Base-by-base conservation (phyloP, 768 basidiomycete species). In the Candolleomyces efflorescens region DNA sequence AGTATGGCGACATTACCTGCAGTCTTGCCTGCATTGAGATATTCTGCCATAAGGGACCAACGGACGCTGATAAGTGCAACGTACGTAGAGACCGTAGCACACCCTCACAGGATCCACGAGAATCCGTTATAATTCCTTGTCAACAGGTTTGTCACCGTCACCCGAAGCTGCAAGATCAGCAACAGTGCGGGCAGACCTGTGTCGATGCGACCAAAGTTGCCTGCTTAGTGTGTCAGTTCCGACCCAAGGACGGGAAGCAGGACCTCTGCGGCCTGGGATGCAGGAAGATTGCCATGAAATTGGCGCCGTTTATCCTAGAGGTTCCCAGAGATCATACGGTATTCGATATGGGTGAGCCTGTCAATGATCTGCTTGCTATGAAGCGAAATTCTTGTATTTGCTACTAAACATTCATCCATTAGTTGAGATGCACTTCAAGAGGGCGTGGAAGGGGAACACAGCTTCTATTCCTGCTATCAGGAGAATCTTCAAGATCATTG, bases 401-500 rank as follows among this genome's bases (percentile, higher is more conserved):
- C 39, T 13, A 18, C 24, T 32, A n/a, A 10, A 49, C 45, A 18
- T 27, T 22, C 18, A 26, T 5, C 41, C 20, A 24, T 18, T 41
- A 72, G 69, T 70, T 46, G 62, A 66, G 43, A 64, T 63, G 27
- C 68, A 68, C 49, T 72, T 72, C 53, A 58, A 63, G 23, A 60
- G 23, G 5, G 59, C 65, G 1, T 72, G 69, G 69, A 68, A 66
- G 43, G 20, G n/a, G 53, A 45, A 24, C 3, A 55, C 61, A 4
- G 44, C 54, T 26, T 65, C 68, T 15, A 20, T 59, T 0, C 61
- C 61, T 2, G 44, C 27, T 12, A 60, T 72, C 50, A 68, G 64
- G 57, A 65, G 62, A 18, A 62, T 72, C 5, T 71, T 65, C 60
- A 71, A 70, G 60, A 67, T 72, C 18, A 64, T 71, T 11, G 69